phyloP scores from a whole-genome alignment of 1,139 yeast genomes.

The Saccharomyces uvarum region DNA sequence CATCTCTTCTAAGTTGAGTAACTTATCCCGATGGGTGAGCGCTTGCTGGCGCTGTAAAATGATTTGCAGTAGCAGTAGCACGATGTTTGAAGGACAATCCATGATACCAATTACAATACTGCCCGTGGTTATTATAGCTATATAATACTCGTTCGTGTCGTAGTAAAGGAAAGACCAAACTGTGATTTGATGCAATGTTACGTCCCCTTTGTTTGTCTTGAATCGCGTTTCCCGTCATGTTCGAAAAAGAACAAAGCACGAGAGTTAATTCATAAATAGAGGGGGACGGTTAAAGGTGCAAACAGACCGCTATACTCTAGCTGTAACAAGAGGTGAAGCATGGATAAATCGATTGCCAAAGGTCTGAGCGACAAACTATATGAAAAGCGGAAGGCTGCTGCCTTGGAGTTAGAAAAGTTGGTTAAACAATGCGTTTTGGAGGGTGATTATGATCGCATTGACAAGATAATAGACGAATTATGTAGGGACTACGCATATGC shows the following conservation, averaged over 20 bases:
- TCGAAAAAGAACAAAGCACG: background rate
- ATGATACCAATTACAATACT: background rate
- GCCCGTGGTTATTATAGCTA: background rate
- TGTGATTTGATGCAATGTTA: background rate
- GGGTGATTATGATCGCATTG: conserved; percentile 62
- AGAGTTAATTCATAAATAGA: background rate
- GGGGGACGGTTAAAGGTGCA: background rate
- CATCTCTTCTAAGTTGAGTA: conserved; percentile 14
- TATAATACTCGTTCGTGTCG: background rate
- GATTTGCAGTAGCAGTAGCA: conserved; percentile 24
- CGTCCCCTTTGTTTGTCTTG: background rate
- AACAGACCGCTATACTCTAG: background rate
- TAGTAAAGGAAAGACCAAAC: background rate
- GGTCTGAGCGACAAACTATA: conserved; percentile 86
- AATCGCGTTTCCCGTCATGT: background rate
- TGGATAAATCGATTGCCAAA: conserved; percentile 68
- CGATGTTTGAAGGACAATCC: conserved; percentile 20
- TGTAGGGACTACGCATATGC: conserved; percentile 69
- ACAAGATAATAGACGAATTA: conserved; percentile 57
- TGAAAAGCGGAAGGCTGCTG: conserved; percentile 91
- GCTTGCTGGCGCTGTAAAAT: conserved; percentile 26
- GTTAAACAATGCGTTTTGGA: conserved; percentile 65
- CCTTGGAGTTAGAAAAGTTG: conserved; percentile 76
- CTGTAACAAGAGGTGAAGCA: conserved; percentile 1
- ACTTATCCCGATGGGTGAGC: conserved; percentile 17